phyloP scores from a whole-genome alignment of 176 grass and related monocot genomes.

The Carex kokanica region DNA sequence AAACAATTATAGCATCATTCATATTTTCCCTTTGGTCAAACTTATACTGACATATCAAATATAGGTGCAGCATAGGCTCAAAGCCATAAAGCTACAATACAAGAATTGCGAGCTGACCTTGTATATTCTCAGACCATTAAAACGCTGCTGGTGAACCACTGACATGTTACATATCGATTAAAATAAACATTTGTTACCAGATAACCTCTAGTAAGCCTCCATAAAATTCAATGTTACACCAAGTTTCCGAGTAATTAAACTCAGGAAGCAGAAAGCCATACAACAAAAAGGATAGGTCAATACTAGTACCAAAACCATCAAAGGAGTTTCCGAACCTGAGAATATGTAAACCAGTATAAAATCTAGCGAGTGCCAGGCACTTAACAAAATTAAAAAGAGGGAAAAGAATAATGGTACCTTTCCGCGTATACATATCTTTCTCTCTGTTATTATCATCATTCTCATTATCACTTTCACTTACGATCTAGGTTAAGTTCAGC shows the following conservation, averaged over 20 bases:
- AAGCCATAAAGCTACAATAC: background rate
- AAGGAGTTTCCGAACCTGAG: background rate
- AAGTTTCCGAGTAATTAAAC: background rate
- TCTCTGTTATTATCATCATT: conserved; percentile 64
- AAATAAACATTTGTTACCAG: background rate
- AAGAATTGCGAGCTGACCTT: background rate
- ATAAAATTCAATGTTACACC: background rate
- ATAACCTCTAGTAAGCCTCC: background rate
- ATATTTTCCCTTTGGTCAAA: background rate
- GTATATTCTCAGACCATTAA: background rate
- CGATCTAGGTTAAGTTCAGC: too few species aligned
- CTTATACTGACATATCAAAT: background rate
- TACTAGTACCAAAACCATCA: conserved; percentile 15
- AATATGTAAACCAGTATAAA: background rate
- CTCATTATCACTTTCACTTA: conserved; percentile 70
- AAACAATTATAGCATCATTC: background rate
- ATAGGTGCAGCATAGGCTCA: background rate
- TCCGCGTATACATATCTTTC: conserved; percentile 51
- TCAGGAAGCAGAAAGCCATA: background rate
- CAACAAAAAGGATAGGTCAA: background rate
- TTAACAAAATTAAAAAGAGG: background rate
- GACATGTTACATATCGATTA: background rate
- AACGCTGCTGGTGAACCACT: background rate
- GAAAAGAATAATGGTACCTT: conserved; percentile 40
- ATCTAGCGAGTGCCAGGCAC: background rate